These are phyloP conservation scores for Hordeum marinum DNA, from an alignment of 176 grass and related monocot genomes.

Conservation along the genomic window DNA sequence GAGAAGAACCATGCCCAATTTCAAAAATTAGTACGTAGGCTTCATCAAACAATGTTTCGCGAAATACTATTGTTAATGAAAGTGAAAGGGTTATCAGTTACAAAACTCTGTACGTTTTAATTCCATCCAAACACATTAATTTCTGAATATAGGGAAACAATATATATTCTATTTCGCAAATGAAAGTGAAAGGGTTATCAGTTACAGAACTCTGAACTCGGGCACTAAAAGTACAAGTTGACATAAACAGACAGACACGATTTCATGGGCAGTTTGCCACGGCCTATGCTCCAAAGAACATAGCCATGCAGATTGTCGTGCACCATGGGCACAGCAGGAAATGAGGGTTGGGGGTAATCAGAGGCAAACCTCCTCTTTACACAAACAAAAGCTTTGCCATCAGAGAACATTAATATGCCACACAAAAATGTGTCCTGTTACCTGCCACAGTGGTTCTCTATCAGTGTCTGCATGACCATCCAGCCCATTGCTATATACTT, in stretches of 20 bases:
- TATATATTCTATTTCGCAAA: background rate
- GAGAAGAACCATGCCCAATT: background rate
- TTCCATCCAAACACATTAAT: conserved; percentile 1
- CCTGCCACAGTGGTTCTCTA: conserved; percentile 62
- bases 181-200: no score
- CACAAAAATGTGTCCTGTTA: conserved; percentile 24
- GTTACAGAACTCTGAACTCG: no score
- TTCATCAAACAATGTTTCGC: background rate
- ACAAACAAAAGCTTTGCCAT: background rate
- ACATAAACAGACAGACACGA: background rate
- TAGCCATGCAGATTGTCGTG: background rate
- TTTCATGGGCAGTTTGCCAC: background rate
- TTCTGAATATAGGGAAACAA: background rate
- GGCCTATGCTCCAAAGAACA: background rate
- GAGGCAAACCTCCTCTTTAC: background rate
- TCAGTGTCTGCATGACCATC: conserved; percentile 27
- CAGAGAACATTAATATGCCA: background rate
- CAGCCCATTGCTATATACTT: conserved; percentile 49
- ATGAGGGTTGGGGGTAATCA: background rate
- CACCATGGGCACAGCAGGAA: background rate
- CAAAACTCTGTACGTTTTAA: background rate
- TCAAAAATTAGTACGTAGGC: background rate
- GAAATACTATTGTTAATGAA: background rate
- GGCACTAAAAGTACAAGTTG: background rate
- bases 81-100: background rate